Evolutionary conservation across 2,329 filamentous ascomycete species (phyloP).

Genomic region (Fusarium keratoplasticum): DNA sequence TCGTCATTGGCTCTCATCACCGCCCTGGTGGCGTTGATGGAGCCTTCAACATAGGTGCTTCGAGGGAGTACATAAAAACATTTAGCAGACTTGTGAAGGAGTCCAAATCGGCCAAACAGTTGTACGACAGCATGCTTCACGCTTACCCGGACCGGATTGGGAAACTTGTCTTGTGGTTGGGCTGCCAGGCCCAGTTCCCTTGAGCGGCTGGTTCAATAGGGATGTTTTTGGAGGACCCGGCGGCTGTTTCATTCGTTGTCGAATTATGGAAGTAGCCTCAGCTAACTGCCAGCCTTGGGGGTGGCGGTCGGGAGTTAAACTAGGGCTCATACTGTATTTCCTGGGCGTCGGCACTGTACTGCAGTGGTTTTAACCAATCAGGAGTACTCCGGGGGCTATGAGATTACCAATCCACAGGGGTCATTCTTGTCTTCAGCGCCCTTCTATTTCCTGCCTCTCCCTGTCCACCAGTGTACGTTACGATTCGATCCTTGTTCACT

Average conservation of each 20-base stretch:
- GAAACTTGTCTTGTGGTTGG: not conserved
- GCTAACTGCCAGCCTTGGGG: too few relatives aligned
- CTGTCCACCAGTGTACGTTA: too few relatives aligned
- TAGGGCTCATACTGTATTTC: not conserved
- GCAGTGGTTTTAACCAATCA: not conserved
- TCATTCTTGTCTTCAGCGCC: not conserved
- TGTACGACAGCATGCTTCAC: not conserved
- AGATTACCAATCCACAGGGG: not conserved
- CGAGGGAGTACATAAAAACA: not conserved
- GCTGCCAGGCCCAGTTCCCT: not conserved
- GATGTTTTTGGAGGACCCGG: not conserved
- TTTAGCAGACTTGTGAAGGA: not conserved
- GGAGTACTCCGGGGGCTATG: not conserved
- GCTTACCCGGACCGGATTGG: not conserved
- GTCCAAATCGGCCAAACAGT: not conserved
- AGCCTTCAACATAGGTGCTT: not conserved
- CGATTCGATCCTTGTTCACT: too few relatives aligned
- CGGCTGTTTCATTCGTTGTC: not conserved
- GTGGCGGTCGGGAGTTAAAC: not conserved
- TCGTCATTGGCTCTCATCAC: not conserved
- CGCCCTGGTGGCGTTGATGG: not conserved
- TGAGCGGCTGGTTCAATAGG: not conserved
- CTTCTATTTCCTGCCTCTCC: not conserved
- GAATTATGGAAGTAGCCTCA: not conserved
- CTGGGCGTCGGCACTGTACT: not conserved